Base-by-base conservation (phyloP, 257 asterid genomes). In the Agastache rugosa region DNA sequence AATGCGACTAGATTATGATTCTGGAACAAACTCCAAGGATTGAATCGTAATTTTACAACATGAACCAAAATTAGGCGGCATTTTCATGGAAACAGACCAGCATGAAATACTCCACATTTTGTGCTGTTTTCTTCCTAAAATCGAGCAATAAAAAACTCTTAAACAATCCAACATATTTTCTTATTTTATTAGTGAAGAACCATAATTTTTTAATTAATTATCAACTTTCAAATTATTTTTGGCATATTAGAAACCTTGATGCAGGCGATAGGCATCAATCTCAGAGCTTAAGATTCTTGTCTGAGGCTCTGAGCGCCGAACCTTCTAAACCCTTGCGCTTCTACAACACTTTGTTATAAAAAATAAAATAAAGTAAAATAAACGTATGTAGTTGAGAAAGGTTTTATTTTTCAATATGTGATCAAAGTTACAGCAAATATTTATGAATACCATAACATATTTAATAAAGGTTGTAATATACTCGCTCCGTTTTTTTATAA, bases 101-200 rank as follows among this genome's bases (percentile, higher is more conserved):
- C 97, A 71, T 58, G 63, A 83, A 83, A 58, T 78, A 85, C 97
- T 91, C 92, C 96, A 81, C 79, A 67, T n/a, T 81, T 85, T 63
- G 65, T 81, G 94, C 83, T 64, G 79, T 67, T 81, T 45, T 79
- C 4, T 62, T 72, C 59, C 84, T 41, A 66, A 59, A 62, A 62
- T 85, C 75, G 74, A 85, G 80, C 67, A 7, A 37, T 14, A 63
- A 20, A 34, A 27, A 44, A 25, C 11, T 66, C 14, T 59, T 8
- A 39, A 39, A 11, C 12, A 61, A 63, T 60, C 45, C 5, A 75
- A 4, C 55, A 3, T 8, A 48, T 8, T 73, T 4, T 35, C 0
- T 70, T 63, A 66, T 34, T 67, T 75, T 62, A 72, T 47, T 44
- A 64, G 37, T 31, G 37, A 29, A 29, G 37, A 22, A 67, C 54